Base-by-base conservation (phyloP, 257 asterid genomes). In the Fraxinus cuspidata region DNA sequence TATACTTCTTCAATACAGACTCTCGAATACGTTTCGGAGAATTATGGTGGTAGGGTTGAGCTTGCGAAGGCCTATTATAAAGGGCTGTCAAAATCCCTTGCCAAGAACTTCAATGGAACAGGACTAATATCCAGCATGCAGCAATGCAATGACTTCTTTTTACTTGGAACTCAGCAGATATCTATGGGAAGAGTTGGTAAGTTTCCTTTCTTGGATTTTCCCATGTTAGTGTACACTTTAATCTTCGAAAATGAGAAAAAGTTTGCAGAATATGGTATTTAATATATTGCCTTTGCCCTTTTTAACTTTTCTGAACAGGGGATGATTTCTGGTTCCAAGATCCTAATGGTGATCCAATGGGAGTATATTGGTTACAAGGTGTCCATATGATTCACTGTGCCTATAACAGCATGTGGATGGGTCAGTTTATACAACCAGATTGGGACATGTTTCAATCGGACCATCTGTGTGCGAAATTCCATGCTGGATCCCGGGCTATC, bases 331-430 rank as follows among this genome's bases (percentile, higher is more conserved):
- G 97, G 97, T 92, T 92, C 85, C 95, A 90, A 79, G 97, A 92
- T 68, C 95, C 95, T 0, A 92, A 87, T 40, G 95, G 97, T 5
- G 97, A 92, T 29, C 96, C 97, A 0, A 88, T 87, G 83, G 97
- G 97, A 75, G 97, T 81, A 6, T 92, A 88, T 70, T 92, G 97
- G 97, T 85, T 92, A 11, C 97, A 90, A 81, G 97, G 97, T 71
- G 97, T 92, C 66, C 96, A 92, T 87, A 90, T 92, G 97, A 90
- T 92, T 86, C 97, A 92, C 44, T 92, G 97, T 63, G 95, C 97
- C 75, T 92, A 87, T 83, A 92, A 92, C 81, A 90, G 97, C 81
- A 73, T 92, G 91, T 92, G 97, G 97, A 92, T 90, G 96, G 93
- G 95, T 5, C 97, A 90, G 53, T 76, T 92, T 75, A 87, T 90